These are phyloP conservation scores for Kondoa subrosea DNA, from an alignment of 768 basidiomycete species.

Conservation along the genomic window DNA sequence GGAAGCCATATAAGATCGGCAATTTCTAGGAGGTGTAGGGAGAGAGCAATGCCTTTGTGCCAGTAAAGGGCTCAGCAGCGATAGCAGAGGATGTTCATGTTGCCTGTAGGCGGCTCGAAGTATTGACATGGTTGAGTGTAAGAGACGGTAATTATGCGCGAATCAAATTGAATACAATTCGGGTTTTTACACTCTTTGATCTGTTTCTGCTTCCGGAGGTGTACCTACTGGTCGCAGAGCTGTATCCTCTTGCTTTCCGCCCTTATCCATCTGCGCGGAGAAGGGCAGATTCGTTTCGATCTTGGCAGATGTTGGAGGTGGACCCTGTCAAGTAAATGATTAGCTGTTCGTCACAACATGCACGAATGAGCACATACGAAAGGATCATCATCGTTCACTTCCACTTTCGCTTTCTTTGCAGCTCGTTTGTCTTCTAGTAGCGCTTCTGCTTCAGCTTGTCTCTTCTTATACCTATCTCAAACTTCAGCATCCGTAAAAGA, in stretches of 20 bases:
- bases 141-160: no score
- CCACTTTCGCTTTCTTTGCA: conserved; percentile 6
- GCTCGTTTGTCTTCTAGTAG: not conserved
- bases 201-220: not conserved
- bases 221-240: not conserved
- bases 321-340: not conserved
- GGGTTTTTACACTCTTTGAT: not conserved
- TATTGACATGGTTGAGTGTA: not conserved
- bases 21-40: not conserved
- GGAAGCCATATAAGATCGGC: not conserved
- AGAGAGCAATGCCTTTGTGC: not conserved
- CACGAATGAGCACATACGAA: not conserved
- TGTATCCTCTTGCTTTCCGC: not conserved
- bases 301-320: not conserved
- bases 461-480: not conserved
- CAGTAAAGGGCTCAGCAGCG: not conserved
- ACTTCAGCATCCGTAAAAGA: no score
- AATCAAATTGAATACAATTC: no score
- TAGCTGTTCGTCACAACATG: not conserved
- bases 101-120: not conserved
- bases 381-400: not conserved
- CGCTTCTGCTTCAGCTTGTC: not conserved
- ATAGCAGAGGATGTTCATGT: not conserved
- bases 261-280: not conserved
- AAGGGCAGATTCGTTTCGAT: not conserved